Conservation (phyloP, 23 red algal species). For the Cyanidium caldarium region DNA sequence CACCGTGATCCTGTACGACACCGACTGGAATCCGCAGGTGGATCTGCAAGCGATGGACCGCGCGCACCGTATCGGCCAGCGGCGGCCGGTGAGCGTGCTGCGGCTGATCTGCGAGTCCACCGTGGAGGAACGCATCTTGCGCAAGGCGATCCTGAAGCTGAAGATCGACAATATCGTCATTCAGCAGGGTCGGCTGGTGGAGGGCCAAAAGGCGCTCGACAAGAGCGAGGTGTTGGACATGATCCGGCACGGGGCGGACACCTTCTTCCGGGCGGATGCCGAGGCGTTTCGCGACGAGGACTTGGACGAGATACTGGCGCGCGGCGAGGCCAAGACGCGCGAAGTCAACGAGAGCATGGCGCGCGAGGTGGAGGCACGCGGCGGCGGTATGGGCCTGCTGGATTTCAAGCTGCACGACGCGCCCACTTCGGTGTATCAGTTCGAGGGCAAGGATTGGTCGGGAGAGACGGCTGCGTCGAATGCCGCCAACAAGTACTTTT, state of each 20-base stretch:
- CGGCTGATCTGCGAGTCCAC: conserved; percentile 75
- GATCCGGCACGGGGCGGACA: conserved; percentile 92
- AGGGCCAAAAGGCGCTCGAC: conserved; percentile 68
- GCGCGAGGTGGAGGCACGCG: conserved; percentile 25
- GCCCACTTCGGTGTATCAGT: conserved; percentile 55
- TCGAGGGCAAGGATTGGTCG: conserved; percentile 74
- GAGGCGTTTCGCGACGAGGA: conserved; percentile 54
- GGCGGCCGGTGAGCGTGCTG: conserved; percentile 79
- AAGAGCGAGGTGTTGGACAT: conserved; percentile 92
- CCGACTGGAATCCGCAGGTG: conserved; percentile 96
- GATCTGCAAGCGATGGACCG: conserved; percentile 99
- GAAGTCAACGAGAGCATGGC: conserved; percentile 59
- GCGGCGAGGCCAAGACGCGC: conserved; percentile 76
- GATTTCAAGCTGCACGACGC: conserved; percentile 30
- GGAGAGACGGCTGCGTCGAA: conserved; percentile 22
- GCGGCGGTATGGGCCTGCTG: conserved; percentile 21
- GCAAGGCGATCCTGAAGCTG: conserved; percentile 86
- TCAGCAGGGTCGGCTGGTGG: conserved; percentile 77
- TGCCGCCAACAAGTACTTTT: conserved; percentile 55
- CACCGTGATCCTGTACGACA: conserved; percentile 92
- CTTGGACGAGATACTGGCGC: conserved; percentile 68
- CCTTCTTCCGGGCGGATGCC: conserved; percentile 71
- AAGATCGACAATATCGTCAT: conserved; percentile 89
- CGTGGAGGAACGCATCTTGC: conserved; percentile 89
- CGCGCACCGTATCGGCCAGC: conserved; percentile 93